Conservation (phyloP, 768 basidiomycete genomes). For the Cantharellus cinnabarinus region DNA sequence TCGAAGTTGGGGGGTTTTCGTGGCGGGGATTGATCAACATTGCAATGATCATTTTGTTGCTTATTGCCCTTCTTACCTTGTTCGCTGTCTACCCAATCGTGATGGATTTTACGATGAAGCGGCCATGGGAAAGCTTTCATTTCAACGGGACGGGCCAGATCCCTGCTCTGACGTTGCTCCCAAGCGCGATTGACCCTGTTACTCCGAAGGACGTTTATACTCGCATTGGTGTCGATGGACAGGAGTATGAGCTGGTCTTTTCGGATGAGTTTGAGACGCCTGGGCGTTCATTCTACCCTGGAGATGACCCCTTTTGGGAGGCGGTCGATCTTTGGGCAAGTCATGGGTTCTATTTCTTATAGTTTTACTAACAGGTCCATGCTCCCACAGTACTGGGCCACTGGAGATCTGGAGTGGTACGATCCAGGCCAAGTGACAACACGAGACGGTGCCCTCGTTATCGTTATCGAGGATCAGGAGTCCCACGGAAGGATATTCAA, state of each 20-base stretch:
- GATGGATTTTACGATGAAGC: slow-evolving; percentile 18
- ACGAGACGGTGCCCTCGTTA: slow-evolving; percentile 39
- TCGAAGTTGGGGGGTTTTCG: slow-evolving; percentile 17
- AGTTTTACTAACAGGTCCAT: not conserved
- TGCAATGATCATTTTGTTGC: slow-evolving; percentile 40
- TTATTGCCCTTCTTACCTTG: slow-evolving; percentile 40
- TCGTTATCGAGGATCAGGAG: slow-evolving; percentile 37
- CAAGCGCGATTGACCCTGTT: slow-evolving; percentile 42
- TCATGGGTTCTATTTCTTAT: not conserved
- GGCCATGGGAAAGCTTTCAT: slow-evolving; percentile 36
- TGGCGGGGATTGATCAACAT: slow-evolving; percentile 47
- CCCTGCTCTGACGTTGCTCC: slow-evolving; percentile 32
- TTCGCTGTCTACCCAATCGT: slow-evolving; percentile 70
- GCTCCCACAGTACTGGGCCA: slow-evolving; percentile 42
- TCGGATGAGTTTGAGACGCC: slow-evolving; percentile 67
- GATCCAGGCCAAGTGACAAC: slow-evolving; percentile 48
- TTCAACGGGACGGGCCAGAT: slow-evolving; percentile 55
- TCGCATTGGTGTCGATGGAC: slow-evolving; percentile 52
- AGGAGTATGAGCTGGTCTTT: slow-evolving; percentile 50
- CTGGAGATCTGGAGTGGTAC: slow-evolving; percentile 59
- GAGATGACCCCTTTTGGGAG: slow-evolving; percentile 74
- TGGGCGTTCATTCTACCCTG: slow-evolving; percentile 45
- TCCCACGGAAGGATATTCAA: slow-evolving; percentile 46
- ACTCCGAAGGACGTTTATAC: slow-evolving; percentile 41
- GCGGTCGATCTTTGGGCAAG: slow-evolving; percentile 37